Base-by-base conservation (phyloP, 176 grass and related monocot genomes). In the Avena insularis region DNA sequence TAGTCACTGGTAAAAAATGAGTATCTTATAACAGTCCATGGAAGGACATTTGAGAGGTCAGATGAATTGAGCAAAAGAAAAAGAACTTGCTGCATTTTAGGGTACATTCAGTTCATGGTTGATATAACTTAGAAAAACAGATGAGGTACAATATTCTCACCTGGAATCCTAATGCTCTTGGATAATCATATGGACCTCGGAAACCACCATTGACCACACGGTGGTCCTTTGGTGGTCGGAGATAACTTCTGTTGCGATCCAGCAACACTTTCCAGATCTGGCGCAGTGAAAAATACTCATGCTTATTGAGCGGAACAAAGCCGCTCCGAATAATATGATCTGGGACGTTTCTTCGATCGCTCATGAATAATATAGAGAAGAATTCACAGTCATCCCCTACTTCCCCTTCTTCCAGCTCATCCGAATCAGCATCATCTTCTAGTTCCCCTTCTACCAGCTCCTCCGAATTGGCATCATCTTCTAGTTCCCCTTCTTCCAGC, bases 191-290 rank as follows among this genome's bases (percentile, higher is more conserved):
- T 68, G 49, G 74, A 11, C 14, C 11, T 38, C 36, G 12, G 12
- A 85, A 85, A 50, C 15, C 58, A 73, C 15, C 49, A 19, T 25
- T 38, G 58, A 51, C 27, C 20, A 36, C 27, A 65, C 2, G 7
- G 27, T 51, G 29, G 10, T 17, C 20, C 17, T 15, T 84, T 64
- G 3, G 17, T 1, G 71, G 12, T 58, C n/a, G 54, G 67, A 73
- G 67, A 36, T 59, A 73, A 27, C 67, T 83, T 60, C 36, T 73
- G 36, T 25, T 11, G 65, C 33, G n/a, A 83, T 2, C 82, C 14
- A 83, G 53, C n/a, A 83, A 23, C 12, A 29, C 14, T 8, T n/a
- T 40, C 81, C 49, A 83, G 40, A 12, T 25, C 12, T 43, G n/a
- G 36, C 1, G 53, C 6, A 21, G 7, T 53, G 58, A 64, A 38